Base-by-base conservation (phyloP, 441 rosid species). In the Rhodomyrtus psidioides region DNA sequence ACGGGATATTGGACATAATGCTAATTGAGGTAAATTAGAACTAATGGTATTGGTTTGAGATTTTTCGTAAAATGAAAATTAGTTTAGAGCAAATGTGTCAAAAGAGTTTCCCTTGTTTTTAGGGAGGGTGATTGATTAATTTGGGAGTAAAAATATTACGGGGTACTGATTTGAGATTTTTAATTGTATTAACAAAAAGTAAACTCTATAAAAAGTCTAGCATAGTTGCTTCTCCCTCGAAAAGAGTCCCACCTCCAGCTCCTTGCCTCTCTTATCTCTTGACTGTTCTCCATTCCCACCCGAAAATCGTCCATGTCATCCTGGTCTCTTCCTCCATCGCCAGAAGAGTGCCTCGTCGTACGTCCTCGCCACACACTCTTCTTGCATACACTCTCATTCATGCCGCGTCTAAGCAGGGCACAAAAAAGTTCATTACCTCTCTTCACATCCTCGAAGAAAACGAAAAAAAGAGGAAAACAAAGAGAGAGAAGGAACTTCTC, bases 381-480 rank as follows among this genome's bases (percentile, higher is more conserved):
- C 9, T 65, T 0, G n/a, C 49, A 21, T 39, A 21, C n/a, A 21
- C 13, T n/a, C 9, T 42, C 9, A 6, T 39, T 39, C 2, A 6
- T 2, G 79, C 79, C n/a, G 5, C n/a, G 49, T 70, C 1, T 70
- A 0, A 70, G 44, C 79, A 39, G 44, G 44, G 5, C 79, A 39
- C 49, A 34, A 5, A 10, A 62, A 19, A 62, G 79, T 65, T 34
- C 8, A 65, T 21, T 34, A 1, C 58, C 58, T 56, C 13, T 56
- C 59, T 24, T 56, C 59, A 4, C 13, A 9, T 24, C 6, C n/a
- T 16, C 8, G 26, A 21, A 70, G n/a, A 23, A 34, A 19, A 65
- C 56, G 3, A 54, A 16, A 5, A 2, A 19, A 1, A 19, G 4
- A 17, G 0, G 8, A 9, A 2, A 0, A 17, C 4, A 8, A 13